Percentiles rank a stretch among this genome's conserved stretches.
Conservation (phyloP, 192 early-diverging fungal species). For the Glomus cerebriforme region DNA sequence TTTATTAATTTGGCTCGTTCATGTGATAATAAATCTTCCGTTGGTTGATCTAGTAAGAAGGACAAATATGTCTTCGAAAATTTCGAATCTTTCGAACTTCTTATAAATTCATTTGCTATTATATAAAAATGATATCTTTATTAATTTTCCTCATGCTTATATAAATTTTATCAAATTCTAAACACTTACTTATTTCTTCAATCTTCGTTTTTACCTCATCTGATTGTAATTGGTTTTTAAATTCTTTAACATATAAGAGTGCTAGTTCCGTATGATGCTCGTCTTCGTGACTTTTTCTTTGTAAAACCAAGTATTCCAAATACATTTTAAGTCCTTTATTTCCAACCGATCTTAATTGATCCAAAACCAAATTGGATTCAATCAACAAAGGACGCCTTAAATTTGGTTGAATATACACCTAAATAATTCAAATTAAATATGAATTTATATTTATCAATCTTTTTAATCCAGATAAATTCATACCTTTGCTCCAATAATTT, state of each 20-base stretch:
- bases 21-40: conserved; percentile 34
- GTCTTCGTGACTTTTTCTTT: conserved; percentile 45
- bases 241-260: conserved; percentile 42
- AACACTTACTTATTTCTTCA: conserved; percentile 14
- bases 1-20: conserved; percentile 39
- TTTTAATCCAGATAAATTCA: neutral
- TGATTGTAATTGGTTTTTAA: conserved; percentile 26
- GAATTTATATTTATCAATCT: neutral
- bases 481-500: conserved; percentile 50
- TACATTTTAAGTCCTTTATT: conserved; percentile 42
- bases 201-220: conserved; percentile 5
- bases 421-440: neutral
- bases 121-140: neutral
- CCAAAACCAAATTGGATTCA: conserved; percentile 42
- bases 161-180: neutral
- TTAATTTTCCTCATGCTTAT: conserved; percentile 4
- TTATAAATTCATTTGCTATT: conserved; percentile 18
- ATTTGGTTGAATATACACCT: conserved; percentile 46
- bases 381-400: conserved; percentile 37
- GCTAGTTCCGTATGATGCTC: conserved; percentile 45
- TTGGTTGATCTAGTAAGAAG: conserved; percentile 30
- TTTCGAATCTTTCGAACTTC: conserved; percentile 9
- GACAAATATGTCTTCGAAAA: conserved; percentile 35
- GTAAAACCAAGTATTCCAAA: conserved; percentile 55
- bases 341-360: conserved; percentile 37